Base-by-base conservation (phyloP, 2,329 filamentous ascomycete species). In the Ophiostoma australiae region DNA sequence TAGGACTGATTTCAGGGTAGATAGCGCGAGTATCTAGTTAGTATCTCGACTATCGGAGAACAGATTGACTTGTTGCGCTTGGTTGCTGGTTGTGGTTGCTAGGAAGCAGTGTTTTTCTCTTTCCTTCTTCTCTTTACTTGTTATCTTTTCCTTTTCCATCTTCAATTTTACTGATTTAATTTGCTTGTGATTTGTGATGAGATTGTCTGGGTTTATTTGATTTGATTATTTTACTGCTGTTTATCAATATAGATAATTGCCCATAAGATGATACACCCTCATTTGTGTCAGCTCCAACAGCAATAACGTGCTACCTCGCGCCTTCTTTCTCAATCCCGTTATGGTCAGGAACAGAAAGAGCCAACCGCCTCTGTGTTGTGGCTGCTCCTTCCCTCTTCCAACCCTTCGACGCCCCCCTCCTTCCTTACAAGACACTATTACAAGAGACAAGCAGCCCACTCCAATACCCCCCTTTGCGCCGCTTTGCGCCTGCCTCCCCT, bases 401-500 rank as follows among this genome's bases (percentile, higher is more conserved):
- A 27, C 10, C 52, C 52, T 58, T 27, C 23, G 10, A 23, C 8
- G 4, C 27, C 23, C 58, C 27, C 27, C 58, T n/a, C 15, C 58
- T n/a, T 63, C 15, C 23, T 33, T 31, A 33, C 20, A 48, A 39
- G 37, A 39, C 37, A n/a, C n/a, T n/a, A n/a, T n/a, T 3, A 41
- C 39, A 41, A 48, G n/a, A 48, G 17, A 48, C 4, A 48, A 48
- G 44, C 44, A 63, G 58, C 58, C 58, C 58, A 63, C 58, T 27
- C 23, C 31, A 8, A 7, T 23, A 58, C 52, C 52, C 23, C 23
- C 52, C 23, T 58, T 58, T 11, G 23, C 52, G n/a, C 52, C 52
- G n/a, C 52, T 58, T 58, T 58, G 52, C 52, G 52, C 52, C 52
- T 27, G n/a, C 52, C 52, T 58, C 52, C 52, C 52, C 52, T 58